Base-by-base conservation (phyloP, 345 rosid genomes). In the Boechera divaricarpa region DNA sequence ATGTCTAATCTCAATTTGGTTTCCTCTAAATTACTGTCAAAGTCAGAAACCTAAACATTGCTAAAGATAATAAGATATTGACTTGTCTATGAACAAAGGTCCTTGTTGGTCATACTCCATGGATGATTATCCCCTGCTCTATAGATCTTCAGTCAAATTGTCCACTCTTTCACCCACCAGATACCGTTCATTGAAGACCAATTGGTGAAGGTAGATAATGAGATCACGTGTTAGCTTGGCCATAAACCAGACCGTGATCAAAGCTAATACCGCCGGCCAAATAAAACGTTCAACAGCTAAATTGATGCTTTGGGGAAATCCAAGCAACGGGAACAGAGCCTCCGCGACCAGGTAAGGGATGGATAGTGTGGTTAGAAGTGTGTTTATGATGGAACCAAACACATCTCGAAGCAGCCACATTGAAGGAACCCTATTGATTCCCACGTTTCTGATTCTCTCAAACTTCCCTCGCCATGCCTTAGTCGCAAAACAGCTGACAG, bases 381-480 rank as follows among this genome's bases (percentile, higher is more conserved):
- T 78, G 66, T 5, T 58, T 29, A 66, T 49, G 15, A 78, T 28
- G 5, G 77, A 73, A 57, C 72, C 72, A 33, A 57, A 13, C 54
- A 78, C 72, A 21, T 65, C 62, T 39, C 67, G 44, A 57, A 78
- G 44, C 63, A 78, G 67, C 81, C 77, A 78, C 45, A 21, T 29
- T 0, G 21, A 31, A 39, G 72, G 62, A 48, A 65, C 57, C 18
- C 51, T 35, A 35, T 36, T 1, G 8, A 77, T 16, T 7, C 67
- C 67, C 18, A 47, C 61, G 11, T 10, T 13, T 12, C 58, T 57
- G 49, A 78, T 42, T 36, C 68, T 65, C 53, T 63, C 35, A 1
- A 77, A 26, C 71, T 77, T 77, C 4, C 5, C 15, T 16, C 18
- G 64, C 63, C 81, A 78, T 28, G 77, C 59, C 7, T 42, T n/a